A percentile compares a stretch with the other conserved stretches of the same genome.
Evolutionary conservation across 129 eudicot species (phyloP).

Genomic region (Silybum marianum): DNA sequence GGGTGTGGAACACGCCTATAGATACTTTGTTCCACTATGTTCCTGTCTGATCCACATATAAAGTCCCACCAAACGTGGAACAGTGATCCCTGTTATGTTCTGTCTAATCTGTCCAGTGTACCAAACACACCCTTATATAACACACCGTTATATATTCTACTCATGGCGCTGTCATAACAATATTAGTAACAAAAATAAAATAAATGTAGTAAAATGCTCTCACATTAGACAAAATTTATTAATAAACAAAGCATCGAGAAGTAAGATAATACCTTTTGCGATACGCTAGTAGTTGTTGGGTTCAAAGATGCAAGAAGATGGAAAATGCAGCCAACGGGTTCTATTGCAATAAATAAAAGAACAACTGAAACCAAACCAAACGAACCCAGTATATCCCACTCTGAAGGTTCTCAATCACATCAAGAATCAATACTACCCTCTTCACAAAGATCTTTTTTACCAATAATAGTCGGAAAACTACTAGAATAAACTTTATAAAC

Average conservation of each 20-base stretch:
- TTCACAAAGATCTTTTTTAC: slow-evolving; percentile 21
- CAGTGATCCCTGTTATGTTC: too few relatives aligned
- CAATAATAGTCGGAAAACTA: slow-evolving; percentile 30
- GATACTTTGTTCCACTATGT: too few relatives aligned
- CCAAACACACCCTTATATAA: not conserved
- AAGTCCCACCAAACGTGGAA: too few relatives aligned
- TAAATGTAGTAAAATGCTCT: not conserved
- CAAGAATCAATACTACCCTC: not conserved
- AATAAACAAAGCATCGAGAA: not conserved
- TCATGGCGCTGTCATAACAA: not conserved
- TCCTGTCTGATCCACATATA: too few relatives aligned
- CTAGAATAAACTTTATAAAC: slow-evolving; percentile 46
- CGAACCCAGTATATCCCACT: not conserved
- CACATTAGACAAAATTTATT: too few relatives aligned
- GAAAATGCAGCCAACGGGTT: slow-evolving; percentile 1
- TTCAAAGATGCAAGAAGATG: slow-evolving; percentile 6
- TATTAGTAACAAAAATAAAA: not conserved
- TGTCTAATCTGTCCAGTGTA: too few relatives aligned
- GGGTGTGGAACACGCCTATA: too few relatives aligned
- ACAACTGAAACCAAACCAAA: not conserved
- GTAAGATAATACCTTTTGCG: not conserved
- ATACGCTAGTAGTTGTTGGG: not conserved
- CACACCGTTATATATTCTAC: not conserved
- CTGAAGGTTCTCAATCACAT: not conserved
- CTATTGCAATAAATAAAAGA: not conserved